Evolutionary conservation across 106 monocot genomes (phyloP), one percentile per base, ranked within the genome.

Genomic region (Agapanthus africanus): DNA sequence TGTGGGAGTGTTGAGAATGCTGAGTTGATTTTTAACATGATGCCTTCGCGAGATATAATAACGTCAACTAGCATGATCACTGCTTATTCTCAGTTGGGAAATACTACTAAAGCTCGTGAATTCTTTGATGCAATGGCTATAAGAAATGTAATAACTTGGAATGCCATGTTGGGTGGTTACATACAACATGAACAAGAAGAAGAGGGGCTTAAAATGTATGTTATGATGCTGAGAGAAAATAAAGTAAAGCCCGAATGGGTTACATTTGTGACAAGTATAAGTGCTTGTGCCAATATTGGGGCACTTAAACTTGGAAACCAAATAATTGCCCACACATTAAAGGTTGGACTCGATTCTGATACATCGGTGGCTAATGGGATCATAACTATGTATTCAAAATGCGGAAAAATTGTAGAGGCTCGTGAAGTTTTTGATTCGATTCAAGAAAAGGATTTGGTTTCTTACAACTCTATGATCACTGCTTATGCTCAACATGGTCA

Each of bases 11-110:
- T 84, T 72, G 32, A 71, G 22, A 71, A 67, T 77, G 79, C 91
- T 59, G 76, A 80, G 51, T 78, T 34, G 31, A 72, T 97, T 31
- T 97, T 97, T 70, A 57, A 74, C 42, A 76, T 74, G 36, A 97
- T 91, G 86, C 41, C 70, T 40, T 60, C 22, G 4, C 88, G 74
- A 73, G 88, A 97, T 76, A 50, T 91, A 47, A 81, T 97, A 71
- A 91, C 95, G 49, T 91, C 86, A 80, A 95, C 95, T 18, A 84
- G 86, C 68, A 91, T 95, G 95, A 76, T 95, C 31, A 91, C 91
- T 56, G 83, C 81, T 37, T 80, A 88, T 82, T 83, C 91, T 78
- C 91, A 88, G 26, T 41, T 67, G 30, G 91, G 88, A 40, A 72
- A 88, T 67, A 41, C 79, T 68, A 22, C 11, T 22, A 82, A 72